Evolutionary conservation across 2,329 filamentous ascomycete species (phyloP).

Genomic region (Sclerotinia borealis): DNA sequence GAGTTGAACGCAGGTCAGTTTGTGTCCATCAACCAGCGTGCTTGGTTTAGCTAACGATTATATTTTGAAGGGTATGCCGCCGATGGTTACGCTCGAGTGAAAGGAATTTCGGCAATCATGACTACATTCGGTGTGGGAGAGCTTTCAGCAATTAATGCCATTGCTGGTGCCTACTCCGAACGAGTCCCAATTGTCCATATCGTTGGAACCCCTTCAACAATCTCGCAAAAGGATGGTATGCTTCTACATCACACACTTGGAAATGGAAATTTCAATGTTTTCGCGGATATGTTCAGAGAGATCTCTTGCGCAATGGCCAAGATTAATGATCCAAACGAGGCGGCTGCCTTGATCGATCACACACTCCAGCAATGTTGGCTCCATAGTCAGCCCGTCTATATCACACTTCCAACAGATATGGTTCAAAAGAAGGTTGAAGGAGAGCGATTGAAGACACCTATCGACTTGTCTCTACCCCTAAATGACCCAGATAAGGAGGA

Average conservation of each 20-base stretch:
- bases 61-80: constrained; percentile 58
- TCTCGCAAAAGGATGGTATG: constrained; percentile 41
- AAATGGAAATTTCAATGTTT: constrained; percentile 77
- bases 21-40: neutral
- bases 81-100: constrained; percentile 72
- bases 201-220: constrained; percentile 47
- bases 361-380: constrained; percentile 69
- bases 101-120: constrained; percentile 62
- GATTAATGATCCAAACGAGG: constrained; percentile 63
- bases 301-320: constrained; percentile 68
- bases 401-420: constrained; percentile 78
- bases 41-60: neutral
- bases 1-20: constrained; percentile 63
- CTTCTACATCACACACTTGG: constrained; percentile 65
- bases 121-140: constrained; percentile 74
- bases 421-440: constrained; percentile 71
- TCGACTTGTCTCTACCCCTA: constrained; percentile 57
- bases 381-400: constrained; percentile 72
- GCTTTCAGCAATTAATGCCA: constrained; percentile 66
- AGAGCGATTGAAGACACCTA: constrained; percentile 59
- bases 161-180: constrained; percentile 70
- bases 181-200: constrained; percentile 63
- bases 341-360: constrained; percentile 70
- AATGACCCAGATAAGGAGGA: constrained; percentile 70
- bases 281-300: constrained; percentile 67